Conservation (phyloP, 495 filamentous ascomycete genomes). For the Podospora comata region DNA sequence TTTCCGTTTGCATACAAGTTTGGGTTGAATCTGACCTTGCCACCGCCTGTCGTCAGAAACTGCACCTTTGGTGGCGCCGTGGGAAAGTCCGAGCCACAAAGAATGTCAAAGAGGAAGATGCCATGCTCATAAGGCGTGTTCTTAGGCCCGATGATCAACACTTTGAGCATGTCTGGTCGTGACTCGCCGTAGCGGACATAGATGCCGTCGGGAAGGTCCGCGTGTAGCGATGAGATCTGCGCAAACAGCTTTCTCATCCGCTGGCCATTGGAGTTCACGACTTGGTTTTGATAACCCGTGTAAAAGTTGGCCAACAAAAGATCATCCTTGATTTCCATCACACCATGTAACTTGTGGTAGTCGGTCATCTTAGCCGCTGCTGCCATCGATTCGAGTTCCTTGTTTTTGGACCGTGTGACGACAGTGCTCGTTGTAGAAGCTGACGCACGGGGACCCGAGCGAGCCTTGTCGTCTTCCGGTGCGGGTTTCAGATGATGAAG, state of each 20-base stretch:
- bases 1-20: conserved; percentile 57
- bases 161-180: conserved; percentile 55
- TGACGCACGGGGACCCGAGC: background rate
- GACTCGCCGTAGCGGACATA: conserved; percentile 53
- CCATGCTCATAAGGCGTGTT: conserved; percentile 61
- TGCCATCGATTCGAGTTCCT: background rate
- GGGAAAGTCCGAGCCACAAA: conserved; percentile 48
- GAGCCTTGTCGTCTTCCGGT: background rate
- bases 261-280: background rate
- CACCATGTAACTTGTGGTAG: conserved; percentile 41
- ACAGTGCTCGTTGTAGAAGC: background rate
- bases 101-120: conserved; percentile 61
- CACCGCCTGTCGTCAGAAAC: conserved; percentile 51
- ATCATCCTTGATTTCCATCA: conserved; percentile 40
- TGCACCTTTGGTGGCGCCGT: conserved; percentile 45
- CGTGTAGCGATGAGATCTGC: conserved; percentile 50
- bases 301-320: conserved; percentile 17
- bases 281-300: background rate
- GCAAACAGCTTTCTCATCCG: conserved; percentile 53
- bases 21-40: conserved; percentile 52
- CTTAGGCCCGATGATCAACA: conserved; percentile 55
- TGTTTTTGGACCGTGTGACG: conserved; percentile 7
- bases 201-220: conserved; percentile 56
- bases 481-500: background rate
- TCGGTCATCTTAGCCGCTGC: background rate